Base-by-base conservation (phyloP, 371 early-diverging fungal genomes). In the Mucor plumbeus region DNA sequence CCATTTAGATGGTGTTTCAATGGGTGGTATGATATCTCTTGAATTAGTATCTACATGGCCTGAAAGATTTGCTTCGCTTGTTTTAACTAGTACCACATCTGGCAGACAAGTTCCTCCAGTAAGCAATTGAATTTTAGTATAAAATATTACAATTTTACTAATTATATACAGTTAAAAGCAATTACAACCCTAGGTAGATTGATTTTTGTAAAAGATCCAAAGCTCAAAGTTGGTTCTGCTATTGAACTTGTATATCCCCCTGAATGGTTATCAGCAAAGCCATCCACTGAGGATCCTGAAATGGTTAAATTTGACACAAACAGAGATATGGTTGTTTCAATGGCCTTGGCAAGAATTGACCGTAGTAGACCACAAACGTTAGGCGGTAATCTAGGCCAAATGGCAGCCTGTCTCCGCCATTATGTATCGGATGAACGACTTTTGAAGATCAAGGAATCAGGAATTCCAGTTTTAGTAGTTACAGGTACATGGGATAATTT, bases 11-110 rank as follows among this genome's bases (percentile, higher is more conserved):
- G 92, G 92, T 9, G 75, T 91, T 1, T 88, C 88, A 7, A 90
- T 92, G 90, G 91, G 92, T 31, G 88, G 88, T 26, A 90, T 90
- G 90, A 84, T 90, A 40, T 76, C 89, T 3, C 85, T 87, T 58
- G 82, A 86, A 43, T 59, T 90, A 50, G 82, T 74, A 7, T 57
- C 60, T 26, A 41, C 60, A 7, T 67, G 73, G 57, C 77, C 79
- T 0, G 62, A 65, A 21, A 39, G 71, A 26, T 70, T 82, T 47
- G 35, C 48, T 40, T 75, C 80, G 1, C 33, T 80, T 7, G 65
- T 70, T 19, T 50, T 80, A 13, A 78, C 74, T 0, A 73, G 73
- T 6, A 76, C 79, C 1, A 64, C 74, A 7, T 44, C 78, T 1
- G 70, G 72, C 9, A 38, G 64, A 43, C 75, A 69, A 36, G n/a